Evolutionary conservation across 306 rosid species (phyloP).

Genomic region (Vigna mungo): DNA sequence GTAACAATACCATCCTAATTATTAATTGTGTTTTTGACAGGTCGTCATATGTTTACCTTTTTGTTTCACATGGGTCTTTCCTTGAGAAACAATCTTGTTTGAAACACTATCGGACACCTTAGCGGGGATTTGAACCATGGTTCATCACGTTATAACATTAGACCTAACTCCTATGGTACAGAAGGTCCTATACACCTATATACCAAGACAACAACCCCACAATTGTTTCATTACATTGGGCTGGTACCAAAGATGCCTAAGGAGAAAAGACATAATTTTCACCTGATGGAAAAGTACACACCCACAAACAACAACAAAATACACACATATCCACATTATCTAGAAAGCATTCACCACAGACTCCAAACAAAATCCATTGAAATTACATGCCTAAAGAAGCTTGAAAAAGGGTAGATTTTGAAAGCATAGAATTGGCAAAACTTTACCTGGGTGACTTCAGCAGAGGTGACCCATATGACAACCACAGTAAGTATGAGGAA

Average conservation of each 20-base stretch:
- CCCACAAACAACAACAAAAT: background rate
- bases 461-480: constrained; percentile 92
- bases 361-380: constrained; percentile 7
- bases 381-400: background rate
- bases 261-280: background rate
- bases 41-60: background rate
- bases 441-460: constrained; percentile 95
- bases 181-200: background rate
- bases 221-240: background rate
- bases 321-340: constrained; percentile 6
- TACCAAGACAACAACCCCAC: constrained; percentile 20
- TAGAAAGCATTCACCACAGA: constrained; percentile 12
- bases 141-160: background rate
- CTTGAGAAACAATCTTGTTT: background rate
- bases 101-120: background rate
- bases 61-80: background rate
- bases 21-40: background rate
- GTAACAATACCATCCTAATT: constrained; percentile 12
- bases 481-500: constrained; percentile 83
- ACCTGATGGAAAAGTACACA: background rate
- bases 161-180: background rate
- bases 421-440: constrained; percentile 5
- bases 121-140: background rate
- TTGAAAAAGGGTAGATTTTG: background rate
- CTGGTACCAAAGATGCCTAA: background rate